These are phyloP conservation scores for Trametes meyenii DNA, from an alignment of 768 basidiomycete genomes.

Conservation along the genomic window DNA sequence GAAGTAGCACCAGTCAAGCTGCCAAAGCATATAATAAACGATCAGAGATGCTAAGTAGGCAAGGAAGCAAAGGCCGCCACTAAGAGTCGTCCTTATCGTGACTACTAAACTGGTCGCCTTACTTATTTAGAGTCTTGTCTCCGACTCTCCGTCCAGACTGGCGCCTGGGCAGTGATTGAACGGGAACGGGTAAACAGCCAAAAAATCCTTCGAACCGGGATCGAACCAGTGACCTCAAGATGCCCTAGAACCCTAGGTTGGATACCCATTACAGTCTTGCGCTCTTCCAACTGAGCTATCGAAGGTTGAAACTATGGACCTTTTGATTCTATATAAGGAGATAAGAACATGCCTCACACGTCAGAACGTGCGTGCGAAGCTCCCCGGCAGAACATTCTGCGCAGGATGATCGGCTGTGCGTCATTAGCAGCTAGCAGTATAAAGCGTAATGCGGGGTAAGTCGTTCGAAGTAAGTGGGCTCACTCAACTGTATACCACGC, in stretches of 20 bases:
- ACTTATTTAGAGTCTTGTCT: too few species aligned
- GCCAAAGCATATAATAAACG: too few species aligned
- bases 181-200: neutral
- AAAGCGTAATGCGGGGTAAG: slow-evolving; percentile 3
- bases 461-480: neutral
- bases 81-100: too few species aligned
- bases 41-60: too few species aligned
- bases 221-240: slow-evolving; percentile 27
- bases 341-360: neutral
- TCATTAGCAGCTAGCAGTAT: neutral
- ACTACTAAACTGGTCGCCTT: too few species aligned
- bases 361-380: neutral
- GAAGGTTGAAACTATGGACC: slow-evolving; percentile 2
- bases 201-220: slow-evolving; percentile 26
- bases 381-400: neutral
- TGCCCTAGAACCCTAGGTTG: neutral
- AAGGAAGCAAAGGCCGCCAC: too few species aligned
- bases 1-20: too few species aligned
- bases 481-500: neutral
- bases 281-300: slow-evolving; percentile 30
- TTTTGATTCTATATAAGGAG: neutral
- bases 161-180: too few species aligned
- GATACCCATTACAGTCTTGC: slow-evolving; percentile 26
- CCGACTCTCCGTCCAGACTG: too few species aligned
- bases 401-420: neutral